Evolutionary conservation across 768 basidiomycete species (phyloP).

Genomic region (Auriscalpium vulgare): DNA sequence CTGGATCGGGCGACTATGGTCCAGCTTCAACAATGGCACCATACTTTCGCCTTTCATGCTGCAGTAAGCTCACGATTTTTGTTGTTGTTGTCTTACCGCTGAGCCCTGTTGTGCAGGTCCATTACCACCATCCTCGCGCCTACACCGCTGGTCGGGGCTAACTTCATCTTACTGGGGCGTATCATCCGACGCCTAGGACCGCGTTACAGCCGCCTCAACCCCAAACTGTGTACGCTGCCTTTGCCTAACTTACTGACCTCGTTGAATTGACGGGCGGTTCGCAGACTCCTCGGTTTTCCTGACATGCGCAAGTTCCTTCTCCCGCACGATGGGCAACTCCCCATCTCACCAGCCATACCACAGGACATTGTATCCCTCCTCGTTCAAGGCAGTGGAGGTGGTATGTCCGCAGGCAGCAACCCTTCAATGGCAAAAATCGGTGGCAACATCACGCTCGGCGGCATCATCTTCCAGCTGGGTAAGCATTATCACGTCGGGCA

Average conservation of each 20-base stretch:
- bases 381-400: constrained; percentile 7
- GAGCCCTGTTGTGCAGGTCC: constrained; percentile 15
- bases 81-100: too few relatives aligned
- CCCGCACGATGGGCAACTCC: too few relatives aligned
- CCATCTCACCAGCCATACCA: neutral
- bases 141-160: constrained; percentile 13
- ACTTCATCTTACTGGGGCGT: constrained; percentile 14
- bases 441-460: constrained; percentile 7
- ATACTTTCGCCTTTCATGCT: constrained; percentile 29
- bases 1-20: constrained; percentile 31
- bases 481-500: neutral
- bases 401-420: neutral
- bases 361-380: constrained; percentile 11
- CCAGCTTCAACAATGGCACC: constrained; percentile 17
- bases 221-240: constrained; percentile 1
- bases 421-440: neutral
- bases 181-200: constrained; percentile 12
- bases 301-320: constrained; percentile 2
- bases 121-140: constrained; percentile 23
- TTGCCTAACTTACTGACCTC: neutral
- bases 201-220: constrained; percentile 16
- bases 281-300: constrained; percentile 7
- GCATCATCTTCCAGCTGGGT: constrained; percentile 12
- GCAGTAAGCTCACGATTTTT: constrained; percentile 22
- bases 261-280: neutral